Base-by-base conservation (phyloP, 805 yeast species). In the Jamesozyma hellenica region DNA sequence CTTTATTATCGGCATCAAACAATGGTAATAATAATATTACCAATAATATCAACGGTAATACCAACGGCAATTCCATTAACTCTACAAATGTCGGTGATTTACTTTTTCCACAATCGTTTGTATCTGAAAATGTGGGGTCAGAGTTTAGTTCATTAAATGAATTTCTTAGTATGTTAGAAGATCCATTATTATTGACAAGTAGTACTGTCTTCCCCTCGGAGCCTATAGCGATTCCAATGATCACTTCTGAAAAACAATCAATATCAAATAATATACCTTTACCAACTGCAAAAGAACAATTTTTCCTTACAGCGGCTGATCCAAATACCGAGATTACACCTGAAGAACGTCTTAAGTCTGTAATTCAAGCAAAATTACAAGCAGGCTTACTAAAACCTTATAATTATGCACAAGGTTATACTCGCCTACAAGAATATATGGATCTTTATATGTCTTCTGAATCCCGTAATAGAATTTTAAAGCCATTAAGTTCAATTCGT, bases 321-420 rank as follows among this genome's bases (percentile, higher is more conserved):
- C 97, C 97, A 4, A 83, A 95, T 0, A 85, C 90, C 2, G 96
- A 86, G 48, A 81, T 83, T 28, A 83, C 95, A 0, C 95, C 96
- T 0, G 96, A 88, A 55, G 96, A 87, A 55, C 71, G 96, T 44
- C 68, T 90, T 49, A 86, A 85, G 54, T 94, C 87, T 56, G 96
- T 90, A 10, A 88, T 90, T 52, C 83, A 84, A 54, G 97, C 97
- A 14, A 90, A 90, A 53, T 64, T 88, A 32, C 94, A 85, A 57
- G 97, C 97, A 0, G 97, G 97, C 0, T 68, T 90, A 32, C 64
- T 90, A 28, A 86, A 82, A 55, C 97, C 97, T 0, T 90, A 87
- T 60, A 84, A 90, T 58, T 90, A 90, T 55, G 96, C 95, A 1
- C 78, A 80, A 50, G 97, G 97, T 0, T 90, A 90, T 56, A 94